phyloP scores from a whole-genome alignment of 257 asterid species.

The Nicotiana tabacum region DNA sequence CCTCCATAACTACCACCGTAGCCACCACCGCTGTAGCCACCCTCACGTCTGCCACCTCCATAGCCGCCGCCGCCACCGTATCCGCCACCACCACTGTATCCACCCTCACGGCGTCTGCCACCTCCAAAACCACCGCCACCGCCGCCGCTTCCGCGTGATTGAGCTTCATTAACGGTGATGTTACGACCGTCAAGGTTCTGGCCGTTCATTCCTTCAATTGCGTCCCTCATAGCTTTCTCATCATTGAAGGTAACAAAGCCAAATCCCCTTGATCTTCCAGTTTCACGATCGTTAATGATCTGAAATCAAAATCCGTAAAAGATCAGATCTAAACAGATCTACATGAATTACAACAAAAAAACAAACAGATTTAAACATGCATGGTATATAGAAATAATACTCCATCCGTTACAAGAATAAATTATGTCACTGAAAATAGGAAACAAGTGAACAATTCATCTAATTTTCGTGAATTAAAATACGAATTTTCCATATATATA shows the following conservation, averaged over 20 bases:
- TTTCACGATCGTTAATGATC: constrained; percentile 86
- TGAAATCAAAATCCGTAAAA: constrained; percentile 10
- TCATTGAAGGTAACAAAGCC: constrained; percentile 85
- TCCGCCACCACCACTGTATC: constrained; percentile 21
- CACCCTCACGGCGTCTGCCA: constrained; percentile 20
- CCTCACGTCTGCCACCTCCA: constrained; percentile 21
- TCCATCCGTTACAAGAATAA: not conserved
- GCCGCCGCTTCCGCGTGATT: constrained; percentile 62
- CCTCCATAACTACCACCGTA: constrained; percentile 23
- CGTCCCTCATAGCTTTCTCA: constrained; percentile 72
- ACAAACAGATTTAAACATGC: not conserved
- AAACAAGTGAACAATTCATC: not conserved
- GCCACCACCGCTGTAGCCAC: constrained; percentile 23
- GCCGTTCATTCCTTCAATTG: constrained; percentile 85
- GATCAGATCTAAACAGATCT: constrained; percentile 26
- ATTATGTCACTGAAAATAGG: not conserved
- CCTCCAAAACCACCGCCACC: constrained; percentile 31
- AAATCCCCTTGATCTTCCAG: constrained; percentile 93
- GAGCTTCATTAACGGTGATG: constrained; percentile 92
- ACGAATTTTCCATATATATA: not conserved
- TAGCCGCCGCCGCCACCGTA: constrained; percentile 33
- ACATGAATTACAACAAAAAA: constrained; percentile 6
- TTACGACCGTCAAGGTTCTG: constrained; percentile 76
- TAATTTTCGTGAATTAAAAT: not conserved
- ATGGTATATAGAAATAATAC: not conserved